Conservation (phyloP, 225 moss, liverwort and hornwort species). For the Thuidium tamariscinum region DNA sequence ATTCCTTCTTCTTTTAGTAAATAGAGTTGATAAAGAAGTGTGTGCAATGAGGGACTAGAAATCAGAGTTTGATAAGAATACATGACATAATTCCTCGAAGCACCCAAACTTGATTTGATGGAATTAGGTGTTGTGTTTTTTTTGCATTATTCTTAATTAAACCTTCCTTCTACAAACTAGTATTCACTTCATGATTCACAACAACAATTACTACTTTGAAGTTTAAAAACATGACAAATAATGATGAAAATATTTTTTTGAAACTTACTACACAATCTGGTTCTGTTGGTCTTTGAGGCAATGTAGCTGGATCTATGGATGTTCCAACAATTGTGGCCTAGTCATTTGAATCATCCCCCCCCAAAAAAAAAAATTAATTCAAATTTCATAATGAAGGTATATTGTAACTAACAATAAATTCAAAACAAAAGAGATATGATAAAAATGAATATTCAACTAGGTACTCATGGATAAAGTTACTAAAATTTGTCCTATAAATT, state of each 20-base stretch:
- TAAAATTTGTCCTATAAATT: background rate
- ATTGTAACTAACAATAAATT: no score
- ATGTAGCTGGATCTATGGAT: constrained; percentile 28
- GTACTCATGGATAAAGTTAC: no score
- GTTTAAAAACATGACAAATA: no score
- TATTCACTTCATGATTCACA: no score
- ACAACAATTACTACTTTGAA: background rate
- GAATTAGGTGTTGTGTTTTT: no score
- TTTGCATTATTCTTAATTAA: no score
- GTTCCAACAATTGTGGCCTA: constrained; percentile 43
- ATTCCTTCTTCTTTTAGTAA: background rate
- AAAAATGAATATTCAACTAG: background rate
- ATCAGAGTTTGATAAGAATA: no score
- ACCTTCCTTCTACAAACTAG: no score
- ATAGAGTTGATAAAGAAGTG: no score
- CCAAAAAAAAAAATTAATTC: background rate
- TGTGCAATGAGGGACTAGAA: no score
- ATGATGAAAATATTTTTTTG: rapidly evolving
- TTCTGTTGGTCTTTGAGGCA: constrained; percentile 85
- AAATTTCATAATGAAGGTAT: background rate
- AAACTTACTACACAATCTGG: constrained; percentile 67
- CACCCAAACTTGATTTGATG: no score
- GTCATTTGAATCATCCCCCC: background rate
- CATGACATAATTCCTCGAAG: no score
- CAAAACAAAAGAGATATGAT: background rate